A percentile compares a stretch with the other conserved stretches of the same genome.
phyloP scores from a whole-genome alignment of 306 rosid genomes.

The Purshia tridentata region DNA sequence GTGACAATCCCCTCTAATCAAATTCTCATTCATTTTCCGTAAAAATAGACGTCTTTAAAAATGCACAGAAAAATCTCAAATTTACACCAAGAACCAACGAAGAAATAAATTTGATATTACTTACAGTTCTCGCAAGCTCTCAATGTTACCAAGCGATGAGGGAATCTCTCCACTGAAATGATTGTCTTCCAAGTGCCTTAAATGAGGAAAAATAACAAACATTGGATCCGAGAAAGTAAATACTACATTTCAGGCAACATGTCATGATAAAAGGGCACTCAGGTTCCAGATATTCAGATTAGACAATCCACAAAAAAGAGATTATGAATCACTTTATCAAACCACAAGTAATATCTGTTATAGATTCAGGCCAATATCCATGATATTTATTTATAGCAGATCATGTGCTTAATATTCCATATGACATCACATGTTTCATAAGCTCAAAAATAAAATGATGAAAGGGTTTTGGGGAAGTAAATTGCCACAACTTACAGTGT shows the following conservation, averaged over 20 bases:
- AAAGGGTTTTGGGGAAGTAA: neutral
- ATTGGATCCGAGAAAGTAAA: conserved; percentile 17
- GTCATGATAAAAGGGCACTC: conserved; percentile 18
- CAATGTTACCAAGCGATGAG: conserved; percentile 60
- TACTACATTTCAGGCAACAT: conserved; percentile 10
- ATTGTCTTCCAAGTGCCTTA: conserved; percentile 85
- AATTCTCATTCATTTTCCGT: neutral
- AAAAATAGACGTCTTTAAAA: neutral
- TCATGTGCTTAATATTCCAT: neutral
- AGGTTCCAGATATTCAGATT: conserved; percentile 26
- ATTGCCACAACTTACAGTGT: conserved; percentile 61
- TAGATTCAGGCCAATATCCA: conserved; percentile 8
- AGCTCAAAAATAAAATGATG: conserved; percentile 11
- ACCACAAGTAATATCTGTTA: conserved; percentile 7
- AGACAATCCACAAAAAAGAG: conserved; percentile 10
- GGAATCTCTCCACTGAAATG: conserved; percentile 77
- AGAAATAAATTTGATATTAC: conserved; percentile 17
- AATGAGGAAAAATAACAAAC: conserved; percentile 5
- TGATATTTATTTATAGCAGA: neutral
- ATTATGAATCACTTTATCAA: conserved; percentile 15
- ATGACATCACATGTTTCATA: conserved; percentile 8
- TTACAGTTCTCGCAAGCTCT: conserved; percentile 71
- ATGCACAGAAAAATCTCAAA: neutral
- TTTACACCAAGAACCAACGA: neutral
- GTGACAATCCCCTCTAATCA: too few species aligned